phyloP scores from a whole-genome alignment of 805 yeast species.

The Wickerhamiella shivajii region DNA sequence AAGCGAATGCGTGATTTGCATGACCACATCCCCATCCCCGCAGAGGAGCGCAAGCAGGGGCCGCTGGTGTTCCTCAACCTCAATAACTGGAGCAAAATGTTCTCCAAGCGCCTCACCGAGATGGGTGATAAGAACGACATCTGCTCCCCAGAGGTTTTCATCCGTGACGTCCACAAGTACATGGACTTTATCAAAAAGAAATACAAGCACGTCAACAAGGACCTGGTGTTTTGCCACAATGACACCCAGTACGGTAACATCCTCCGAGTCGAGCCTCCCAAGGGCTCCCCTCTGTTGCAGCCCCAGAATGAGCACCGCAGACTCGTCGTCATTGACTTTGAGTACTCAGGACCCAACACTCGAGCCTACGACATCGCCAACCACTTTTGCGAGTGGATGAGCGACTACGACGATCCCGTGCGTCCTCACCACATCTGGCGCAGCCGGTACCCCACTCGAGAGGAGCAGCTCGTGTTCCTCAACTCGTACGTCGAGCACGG shows the following conservation, averaged over 20 bases:
- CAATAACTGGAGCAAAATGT: slow-evolving; percentile 51
- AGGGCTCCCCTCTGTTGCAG: slow-evolving; percentile 36
- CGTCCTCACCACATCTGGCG: slow-evolving; percentile 40
- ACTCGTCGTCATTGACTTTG: slow-evolving; percentile 90
- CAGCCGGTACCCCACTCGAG: slow-evolving; percentile 47
- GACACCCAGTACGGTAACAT: slow-evolving; percentile 95
- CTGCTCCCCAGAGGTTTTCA: slow-evolving; percentile 35
- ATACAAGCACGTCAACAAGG: slow-evolving; percentile 34
- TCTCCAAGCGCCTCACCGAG: slow-evolving; percentile 30
- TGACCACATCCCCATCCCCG: slow-evolving; percentile 51
- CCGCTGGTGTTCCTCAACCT: slow-evolving; percentile 60
- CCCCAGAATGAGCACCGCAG: slow-evolving; percentile 45
- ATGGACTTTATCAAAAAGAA: slow-evolving; percentile 43
- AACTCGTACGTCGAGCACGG: slow-evolving; percentile 56
- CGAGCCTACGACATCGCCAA: slow-evolving; percentile 86
- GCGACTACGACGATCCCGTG: slow-evolving; percentile 61
- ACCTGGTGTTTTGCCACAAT: slow-evolving; percentile 78
- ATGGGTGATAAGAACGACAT: slow-evolving; percentile 26
- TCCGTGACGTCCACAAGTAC: slow-evolving; percentile 36
- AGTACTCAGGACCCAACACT: slow-evolving; percentile 80
- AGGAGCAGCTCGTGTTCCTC: slow-evolving; percentile 56
- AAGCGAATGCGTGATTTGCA: slow-evolving; percentile 95
- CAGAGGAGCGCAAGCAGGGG: slow-evolving; percentile 40
- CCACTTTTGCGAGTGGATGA: slow-evolving; percentile 96
- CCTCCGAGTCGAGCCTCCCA: slow-evolving; percentile 40